phyloP scores from a whole-genome alignment of 1,284 basidiomycete genomes.

The Ustilago cynodontis region DNA sequence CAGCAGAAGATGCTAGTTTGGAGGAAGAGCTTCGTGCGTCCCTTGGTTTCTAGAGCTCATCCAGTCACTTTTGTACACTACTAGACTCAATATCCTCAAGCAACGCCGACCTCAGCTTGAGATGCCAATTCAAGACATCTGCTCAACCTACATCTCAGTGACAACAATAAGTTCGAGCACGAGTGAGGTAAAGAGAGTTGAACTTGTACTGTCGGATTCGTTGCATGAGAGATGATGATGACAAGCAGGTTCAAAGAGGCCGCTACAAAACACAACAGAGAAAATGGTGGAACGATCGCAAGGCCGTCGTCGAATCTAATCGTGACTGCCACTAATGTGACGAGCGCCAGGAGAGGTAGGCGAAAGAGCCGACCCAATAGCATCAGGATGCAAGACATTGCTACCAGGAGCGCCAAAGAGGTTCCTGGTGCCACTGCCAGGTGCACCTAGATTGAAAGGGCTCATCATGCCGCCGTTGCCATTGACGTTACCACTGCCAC shows the following conservation, averaged over 20 bases:
- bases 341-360: slow-evolving; percentile 42
- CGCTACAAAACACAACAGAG: slow-evolving; percentile 2
- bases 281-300: background rate
- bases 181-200: background rate
- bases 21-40: slow-evolving; percentile 60
- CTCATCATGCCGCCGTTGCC: slow-evolving; percentile 24
- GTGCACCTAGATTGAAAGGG: slow-evolving; percentile 40
- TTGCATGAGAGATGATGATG: slow-evolving; percentile 10
- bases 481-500: slow-evolving; percentile 13
- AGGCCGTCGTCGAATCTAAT: slow-evolving; percentile 8
- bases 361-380: slow-evolving; percentile 47
- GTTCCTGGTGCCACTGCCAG: slow-evolving; percentile 36
- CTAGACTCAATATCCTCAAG: background rate
- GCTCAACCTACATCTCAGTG: background rate
- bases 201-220: slow-evolving; percentile 20
- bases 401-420: slow-evolving; percentile 48
- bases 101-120: background rate
- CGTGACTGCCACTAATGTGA: slow-evolving; percentile 38
- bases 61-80: background rate
- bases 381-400: slow-evolving; percentile 33
- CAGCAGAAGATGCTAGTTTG: slow-evolving; percentile 13
- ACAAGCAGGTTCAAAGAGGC: background rate
- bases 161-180: no score
- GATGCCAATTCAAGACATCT: background rate
- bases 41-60: slow-evolving; percentile 53